phyloP scores from a whole-genome alignment of 495 filamentous ascomycete species.

The Pyrenula aspistea region DNA sequence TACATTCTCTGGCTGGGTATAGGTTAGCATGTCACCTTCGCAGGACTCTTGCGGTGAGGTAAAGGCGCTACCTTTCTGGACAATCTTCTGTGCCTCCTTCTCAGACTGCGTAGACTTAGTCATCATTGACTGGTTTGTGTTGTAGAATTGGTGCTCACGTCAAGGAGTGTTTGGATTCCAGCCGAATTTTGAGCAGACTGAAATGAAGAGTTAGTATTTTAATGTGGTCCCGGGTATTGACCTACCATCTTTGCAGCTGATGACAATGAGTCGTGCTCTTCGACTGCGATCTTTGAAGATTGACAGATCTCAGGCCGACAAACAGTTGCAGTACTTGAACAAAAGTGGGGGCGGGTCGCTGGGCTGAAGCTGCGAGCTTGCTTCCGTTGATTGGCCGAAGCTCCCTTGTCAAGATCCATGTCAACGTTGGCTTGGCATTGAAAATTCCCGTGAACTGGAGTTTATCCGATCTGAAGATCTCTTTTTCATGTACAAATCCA shows the following conservation, averaged over 20 bases:
- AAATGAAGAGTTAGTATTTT: neutral
- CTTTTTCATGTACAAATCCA: too few relatives aligned
- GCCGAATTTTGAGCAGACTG: conserved; percentile 97
- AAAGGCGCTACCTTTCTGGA: conserved; percentile 66
- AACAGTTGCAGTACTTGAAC: neutral
- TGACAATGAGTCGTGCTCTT: neutral
- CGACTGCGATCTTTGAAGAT: neutral
- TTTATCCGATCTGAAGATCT: too few relatives aligned
- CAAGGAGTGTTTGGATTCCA: conserved; percentile 96
- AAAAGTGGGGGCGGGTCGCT: neutral
- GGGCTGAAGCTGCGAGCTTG: too few relatives aligned
- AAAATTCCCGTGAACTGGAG: conserved; percentile 8
- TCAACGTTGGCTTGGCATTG: conserved; percentile 4
- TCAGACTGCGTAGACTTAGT: conserved; percentile 53
- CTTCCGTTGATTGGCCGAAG: neutral
- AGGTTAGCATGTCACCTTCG: neutral
- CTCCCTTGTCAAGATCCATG: neutral
- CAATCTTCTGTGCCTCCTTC: conserved; percentile 97
- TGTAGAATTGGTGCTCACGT: conserved; percentile 50
- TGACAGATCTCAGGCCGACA: too few relatives aligned
- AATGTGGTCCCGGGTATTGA: neutral
- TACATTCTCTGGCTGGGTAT: conserved; percentile 62
- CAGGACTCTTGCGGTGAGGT: too few relatives aligned
- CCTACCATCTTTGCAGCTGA: neutral
- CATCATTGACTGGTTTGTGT: neutral